These are phyloP conservation scores for Trypethelium eluteriae DNA, from an alignment of 495 filamentous ascomycete genomes.

Conservation along the genomic window DNA sequence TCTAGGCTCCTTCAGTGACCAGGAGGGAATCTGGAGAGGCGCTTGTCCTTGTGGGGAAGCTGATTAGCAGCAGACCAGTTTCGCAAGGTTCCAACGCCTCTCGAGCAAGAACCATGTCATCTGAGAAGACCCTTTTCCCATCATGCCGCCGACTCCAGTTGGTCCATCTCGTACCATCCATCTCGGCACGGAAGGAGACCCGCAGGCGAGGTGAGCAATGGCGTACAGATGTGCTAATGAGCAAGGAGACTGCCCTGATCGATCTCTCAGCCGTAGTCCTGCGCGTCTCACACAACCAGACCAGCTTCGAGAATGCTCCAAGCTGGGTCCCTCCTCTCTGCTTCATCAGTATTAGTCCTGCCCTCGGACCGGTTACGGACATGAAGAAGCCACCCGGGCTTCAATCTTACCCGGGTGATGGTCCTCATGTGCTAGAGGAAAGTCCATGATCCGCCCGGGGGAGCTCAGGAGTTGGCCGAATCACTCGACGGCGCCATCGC, in stretches of 20 bases:
- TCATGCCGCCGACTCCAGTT: neutral
- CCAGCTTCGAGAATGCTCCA: too few relatives aligned
- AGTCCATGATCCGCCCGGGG: neutral
- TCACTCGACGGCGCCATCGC: neutral
- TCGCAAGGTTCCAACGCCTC: conserved; percentile 4
- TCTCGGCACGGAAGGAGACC: conserved; percentile 6
- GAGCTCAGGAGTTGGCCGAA: conserved; percentile 11
- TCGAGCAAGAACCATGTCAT: conserved; percentile 1
- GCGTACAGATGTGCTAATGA: neutral
- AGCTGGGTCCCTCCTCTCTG: too few relatives aligned
- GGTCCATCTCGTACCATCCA: conserved; percentile 9
- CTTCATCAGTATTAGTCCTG: neutral
- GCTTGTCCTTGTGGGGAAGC: conserved; percentile 6
- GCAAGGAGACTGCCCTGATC: neutral
- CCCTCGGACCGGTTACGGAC: neutral
- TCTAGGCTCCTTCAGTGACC: neutral
- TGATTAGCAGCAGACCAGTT: conserved; percentile 4
- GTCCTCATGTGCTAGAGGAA: neutral
- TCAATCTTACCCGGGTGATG: neutral
- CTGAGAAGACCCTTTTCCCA: conserved; percentile 4
- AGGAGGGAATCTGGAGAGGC: conserved; percentile 6
- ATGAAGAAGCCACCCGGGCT: neutral
- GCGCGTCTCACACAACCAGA: neutral
- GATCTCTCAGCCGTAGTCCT: neutral
- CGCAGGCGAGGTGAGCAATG: neutral